Evolutionary conservation across 2,329 filamentous ascomycete species (phyloP).

Genomic region (Neopestalotiopsis sp.): DNA sequence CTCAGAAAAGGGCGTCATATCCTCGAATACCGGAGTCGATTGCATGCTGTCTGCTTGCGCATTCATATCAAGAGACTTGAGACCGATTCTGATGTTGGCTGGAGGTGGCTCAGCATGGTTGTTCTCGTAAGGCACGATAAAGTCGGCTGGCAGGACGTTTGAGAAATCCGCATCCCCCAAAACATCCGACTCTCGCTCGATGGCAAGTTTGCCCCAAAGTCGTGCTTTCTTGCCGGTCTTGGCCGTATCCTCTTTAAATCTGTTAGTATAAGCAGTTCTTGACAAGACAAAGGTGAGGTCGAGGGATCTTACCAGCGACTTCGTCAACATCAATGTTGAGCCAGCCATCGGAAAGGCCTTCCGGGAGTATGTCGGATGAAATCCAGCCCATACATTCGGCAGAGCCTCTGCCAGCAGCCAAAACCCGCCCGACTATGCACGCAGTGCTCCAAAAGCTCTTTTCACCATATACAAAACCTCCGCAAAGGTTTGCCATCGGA

Average conservation of each 20-base stretch:
- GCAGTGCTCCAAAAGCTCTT: constrained; percentile 74
- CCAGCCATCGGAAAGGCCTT: constrained; percentile 60
- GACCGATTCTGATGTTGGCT: constrained; percentile 49
- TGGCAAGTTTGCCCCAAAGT: constrained; percentile 63
- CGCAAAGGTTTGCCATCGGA: constrained; percentile 65
- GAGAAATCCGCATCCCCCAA: constrained; percentile 61
- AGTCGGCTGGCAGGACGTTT: constrained; percentile 64
- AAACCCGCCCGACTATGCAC: constrained; percentile 67
- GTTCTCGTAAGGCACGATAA: constrained; percentile 64
- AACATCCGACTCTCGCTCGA: constrained; percentile 66
- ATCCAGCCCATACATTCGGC: constrained; percentile 74
- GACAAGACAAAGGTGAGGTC: neutral
- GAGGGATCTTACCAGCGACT: constrained; percentile 49
- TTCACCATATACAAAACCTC: constrained; percentile 66
- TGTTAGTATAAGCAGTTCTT: constrained; percentile 22
- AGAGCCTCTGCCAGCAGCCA: constrained; percentile 66
- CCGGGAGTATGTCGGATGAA: constrained; percentile 62
- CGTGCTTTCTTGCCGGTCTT: constrained; percentile 60
- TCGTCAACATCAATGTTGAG: constrained; percentile 62
- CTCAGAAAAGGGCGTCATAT: constrained; percentile 44
- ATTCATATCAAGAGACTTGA: constrained; percentile 57
- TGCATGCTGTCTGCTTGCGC: constrained; percentile 48
- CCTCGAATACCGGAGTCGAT: constrained; percentile 49
- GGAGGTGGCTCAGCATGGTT: constrained; percentile 54
- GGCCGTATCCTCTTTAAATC: constrained; percentile 49